Evolutionary conservation across 2,329 filamentous ascomycete genomes (phyloP), one percentile per base, ranked within the genome.

Genomic region (Colletotrichum tropicale): DNA sequence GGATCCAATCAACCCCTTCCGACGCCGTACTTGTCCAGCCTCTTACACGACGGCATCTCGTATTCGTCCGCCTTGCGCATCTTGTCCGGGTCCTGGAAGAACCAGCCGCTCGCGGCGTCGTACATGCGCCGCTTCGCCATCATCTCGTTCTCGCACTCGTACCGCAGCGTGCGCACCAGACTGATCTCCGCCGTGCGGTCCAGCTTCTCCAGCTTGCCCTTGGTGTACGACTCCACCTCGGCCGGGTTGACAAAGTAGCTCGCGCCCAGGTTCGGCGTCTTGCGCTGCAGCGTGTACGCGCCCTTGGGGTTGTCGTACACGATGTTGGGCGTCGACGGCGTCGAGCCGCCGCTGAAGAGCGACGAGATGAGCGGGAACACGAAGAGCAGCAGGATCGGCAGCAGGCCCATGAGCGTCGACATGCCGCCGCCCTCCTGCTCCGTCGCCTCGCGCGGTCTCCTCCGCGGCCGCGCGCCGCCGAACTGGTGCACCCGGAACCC

Each of bases 401-500:
- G 89, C 18, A 99, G 89, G 75, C 95, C 94, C 71, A 95, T 86
- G 79, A 98, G 83, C 78, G 91, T 90, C 81, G 88, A 88, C 80
- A 92, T 82, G 66, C 88, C 90, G 66, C 90, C 88, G 76, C 87
- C 83, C 80, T 87, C 88, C 81, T 86, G 86, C 77, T 87, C 86
- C 78, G 90, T 91, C 36, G 90, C 89, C 78, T 93, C 89, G 81
- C 91, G 92, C 24, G 96, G 96, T 81, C 97, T 90, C 85, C 94
- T 89, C 80, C 95, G 91, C 28, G 96, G 95, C 70, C 91, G 89
- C 8, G 88, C 90, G 70, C 97, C 96, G 80, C 96, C 96, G 84
- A 99, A 98, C 83, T 98, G 96, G 84, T 98, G 97, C 76, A 99
- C 95, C 76, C 96, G 92, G 80, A 99, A 93, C 24, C 96, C 96